A percentile compares a stretch with the other conserved stretches of the same genome.
These are phyloP conservation scores for Spiraea crenata DNA, from an alignment of 331 rosid genomes.

Conservation along the genomic window DNA sequence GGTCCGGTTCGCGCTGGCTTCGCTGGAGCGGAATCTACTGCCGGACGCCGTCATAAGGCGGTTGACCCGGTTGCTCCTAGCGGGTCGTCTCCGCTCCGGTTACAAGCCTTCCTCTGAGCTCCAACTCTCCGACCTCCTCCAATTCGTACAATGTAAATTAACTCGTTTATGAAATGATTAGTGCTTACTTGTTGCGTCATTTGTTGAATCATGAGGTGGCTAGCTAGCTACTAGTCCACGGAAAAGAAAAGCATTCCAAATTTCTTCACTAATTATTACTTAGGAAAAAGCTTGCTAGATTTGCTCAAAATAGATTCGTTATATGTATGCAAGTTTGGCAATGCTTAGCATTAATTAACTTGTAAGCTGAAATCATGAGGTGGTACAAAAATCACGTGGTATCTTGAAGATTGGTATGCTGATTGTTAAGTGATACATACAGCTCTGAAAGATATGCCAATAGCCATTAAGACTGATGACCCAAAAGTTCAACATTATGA, in stretches of 20 bases:
- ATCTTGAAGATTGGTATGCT: too few species aligned
- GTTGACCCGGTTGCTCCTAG: slow-evolving; percentile 66
- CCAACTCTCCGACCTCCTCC: slow-evolving; percentile 63
- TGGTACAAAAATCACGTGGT: too few species aligned
- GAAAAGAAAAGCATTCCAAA: too few species aligned
- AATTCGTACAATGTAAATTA: slow-evolving; percentile 52
- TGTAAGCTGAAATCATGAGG: too few species aligned
- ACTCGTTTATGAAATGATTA: neutral
- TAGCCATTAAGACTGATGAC: slow-evolving; percentile 71
- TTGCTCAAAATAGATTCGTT: too few species aligned
- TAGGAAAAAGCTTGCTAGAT: too few species aligned
- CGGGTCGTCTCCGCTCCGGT: slow-evolving; percentile 74
- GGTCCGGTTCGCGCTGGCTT: slow-evolving; percentile 47
- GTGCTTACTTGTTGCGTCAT: too few species aligned
- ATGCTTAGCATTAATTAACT: too few species aligned
- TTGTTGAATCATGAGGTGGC: too few species aligned
- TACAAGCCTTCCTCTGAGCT: slow-evolving; percentile 57
- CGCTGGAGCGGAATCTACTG: slow-evolving; percentile 66
- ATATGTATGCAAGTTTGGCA: too few species aligned
- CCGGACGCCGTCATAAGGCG: slow-evolving; percentile 60
- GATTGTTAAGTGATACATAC: neutral
- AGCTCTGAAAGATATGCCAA: slow-evolving; percentile 86
- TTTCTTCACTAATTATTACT: too few species aligned
- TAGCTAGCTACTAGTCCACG: too few species aligned
- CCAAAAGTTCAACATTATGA: slow-evolving; percentile 85